These are phyloP conservation scores for Fomitopsis betulina DNA, from an alignment of 1,284 basidiomycete genomes.

Conservation along the genomic window DNA sequence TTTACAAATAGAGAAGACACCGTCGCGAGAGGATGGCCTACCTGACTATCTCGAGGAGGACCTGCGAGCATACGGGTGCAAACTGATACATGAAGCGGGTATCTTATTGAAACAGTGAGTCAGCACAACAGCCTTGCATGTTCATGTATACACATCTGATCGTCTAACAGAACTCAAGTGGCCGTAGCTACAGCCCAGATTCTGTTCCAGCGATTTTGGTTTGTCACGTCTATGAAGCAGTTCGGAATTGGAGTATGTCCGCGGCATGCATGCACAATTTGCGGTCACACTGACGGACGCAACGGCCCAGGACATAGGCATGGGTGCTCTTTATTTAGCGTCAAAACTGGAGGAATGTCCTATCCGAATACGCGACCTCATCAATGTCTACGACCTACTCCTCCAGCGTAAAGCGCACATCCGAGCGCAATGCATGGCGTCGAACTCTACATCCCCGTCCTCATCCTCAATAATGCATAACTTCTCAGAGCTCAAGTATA, in stretches of 20 bases:
- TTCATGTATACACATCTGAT: no score
- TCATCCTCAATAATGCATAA: constrained; percentile 20
- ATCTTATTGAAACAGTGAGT: constrained; percentile 82
- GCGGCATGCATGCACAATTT: constrained; percentile 1
- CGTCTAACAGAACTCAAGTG: constrained; percentile 77
- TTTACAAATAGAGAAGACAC: constrained; percentile 73
- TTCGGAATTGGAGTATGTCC: constrained; percentile 82
- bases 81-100: constrained; percentile 93
- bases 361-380: constrained; percentile 85
- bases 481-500: constrained; percentile 57
- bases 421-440: constrained; percentile 16
- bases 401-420: constrained; percentile 56
- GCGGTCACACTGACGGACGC: neutral
- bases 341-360: constrained; percentile 97
- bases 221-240: constrained; percentile 89
- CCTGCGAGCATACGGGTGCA: constrained; percentile 83
- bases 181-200: constrained; percentile 96
- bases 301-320: constrained; percentile 73
- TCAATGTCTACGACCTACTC: constrained; percentile 92
- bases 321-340: constrained; percentile 91
- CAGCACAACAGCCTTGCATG: neutral
- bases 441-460: constrained; percentile 9
- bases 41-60: constrained; percentile 80
- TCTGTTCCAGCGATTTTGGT: constrained; percentile 96
- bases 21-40: constrained; percentile 81